A percentile compares a stretch with the other conserved stretches of the same genome.
phyloP scores from a whole-genome alignment of 352 stramenopile genomes.

The Pythium brassicae region DNA sequence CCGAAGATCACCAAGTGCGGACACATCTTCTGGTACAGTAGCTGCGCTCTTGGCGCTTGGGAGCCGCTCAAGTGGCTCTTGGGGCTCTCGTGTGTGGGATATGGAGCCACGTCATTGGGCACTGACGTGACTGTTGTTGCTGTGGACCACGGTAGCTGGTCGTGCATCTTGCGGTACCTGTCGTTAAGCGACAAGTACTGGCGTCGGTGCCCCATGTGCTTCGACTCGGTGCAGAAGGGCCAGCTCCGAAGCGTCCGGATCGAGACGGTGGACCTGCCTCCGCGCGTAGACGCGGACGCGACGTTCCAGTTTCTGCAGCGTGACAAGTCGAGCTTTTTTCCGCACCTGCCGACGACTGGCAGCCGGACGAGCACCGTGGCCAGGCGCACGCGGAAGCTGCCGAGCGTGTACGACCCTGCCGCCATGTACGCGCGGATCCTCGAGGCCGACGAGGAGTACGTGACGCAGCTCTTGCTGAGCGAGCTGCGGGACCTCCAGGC shows the following conservation, averaged over 20 bases:
- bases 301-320: constrained; percentile 79
- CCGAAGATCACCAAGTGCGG: constrained; percentile 87
- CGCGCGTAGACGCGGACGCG: constrained; percentile 41
- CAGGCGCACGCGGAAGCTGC: constrained; percentile 43
- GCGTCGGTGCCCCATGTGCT: constrained; percentile 85
- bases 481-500: constrained; percentile 70
- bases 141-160: constrained; percentile 44
- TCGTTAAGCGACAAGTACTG: constrained; percentile 87
- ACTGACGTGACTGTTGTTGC: constrained; percentile 1
- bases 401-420: constrained; percentile 63
- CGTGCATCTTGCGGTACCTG: constrained; percentile 78
- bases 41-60: too few relatives aligned
- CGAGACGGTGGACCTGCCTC: constrained; percentile 50
- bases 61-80: too few relatives aligned
- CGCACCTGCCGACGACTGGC: constrained; percentile 36
- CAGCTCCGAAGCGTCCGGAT: constrained; percentile 73
- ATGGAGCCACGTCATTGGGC: neutral
- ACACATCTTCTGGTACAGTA: constrained; percentile 78
- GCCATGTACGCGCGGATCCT: constrained; percentile 71
- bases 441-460: constrained; percentile 61
- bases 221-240: constrained; percentile 80
- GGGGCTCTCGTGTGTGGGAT: neutral
- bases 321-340: constrained; percentile 64
- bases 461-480: constrained; percentile 46
- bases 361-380: neutral